Conservation (phyloP, 345 rosid genomes). For the Salix brachista region DNA sequence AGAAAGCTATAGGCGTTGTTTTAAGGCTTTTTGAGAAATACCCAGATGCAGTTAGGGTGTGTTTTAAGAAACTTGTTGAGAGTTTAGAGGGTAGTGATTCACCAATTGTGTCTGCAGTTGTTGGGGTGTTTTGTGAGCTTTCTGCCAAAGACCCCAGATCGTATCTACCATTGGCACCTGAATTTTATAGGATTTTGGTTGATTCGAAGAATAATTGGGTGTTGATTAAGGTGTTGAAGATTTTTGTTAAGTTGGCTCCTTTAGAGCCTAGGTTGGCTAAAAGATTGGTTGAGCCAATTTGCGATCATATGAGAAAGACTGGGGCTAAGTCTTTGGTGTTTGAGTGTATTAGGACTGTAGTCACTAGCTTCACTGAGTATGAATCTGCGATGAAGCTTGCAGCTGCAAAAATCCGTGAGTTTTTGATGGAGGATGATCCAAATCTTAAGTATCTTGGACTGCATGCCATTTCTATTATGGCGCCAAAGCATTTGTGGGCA, state of each 20-base stretch:
- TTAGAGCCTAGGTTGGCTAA: slow-evolving; percentile 84
- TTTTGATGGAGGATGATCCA: slow-evolving; percentile 78
- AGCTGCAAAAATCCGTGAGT: slow-evolving; percentile 52
- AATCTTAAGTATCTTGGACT: slow-evolving; percentile 93
- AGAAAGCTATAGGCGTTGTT: slow-evolving; percentile 70
- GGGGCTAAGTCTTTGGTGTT: slow-evolving; percentile 80
- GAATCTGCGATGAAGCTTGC: slow-evolving; percentile 86
- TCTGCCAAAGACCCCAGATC: slow-evolving; percentile 62
- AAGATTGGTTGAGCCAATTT: slow-evolving; percentile 73
- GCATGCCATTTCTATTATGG: slow-evolving; percentile 65
- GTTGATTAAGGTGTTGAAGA: slow-evolving; percentile 79
- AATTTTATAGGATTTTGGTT: slow-evolving; percentile 71
- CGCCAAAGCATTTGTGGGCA: slow-evolving; percentile 69
- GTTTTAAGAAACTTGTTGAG: slow-evolving; percentile 88
- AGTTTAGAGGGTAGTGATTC: slow-evolving; percentile 75
- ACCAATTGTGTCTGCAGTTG: slow-evolving; percentile 52
- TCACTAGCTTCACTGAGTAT: slow-evolving; percentile 73
- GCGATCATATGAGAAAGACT: slow-evolving; percentile 80
- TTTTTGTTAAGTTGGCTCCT: slow-evolving; percentile 66
- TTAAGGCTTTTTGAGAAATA: slow-evolving; percentile 76
- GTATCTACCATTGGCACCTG: slow-evolving; percentile 84
- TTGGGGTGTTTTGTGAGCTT: slow-evolving; percentile 86
- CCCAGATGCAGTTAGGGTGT: slow-evolving; percentile 84
- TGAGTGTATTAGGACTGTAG: slow-evolving; percentile 81
- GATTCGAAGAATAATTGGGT: slow-evolving; percentile 94